Conservation (phyloP, 2,329 filamentous ascomycete genomes). For the Colletotrichum costaricense region DNA sequence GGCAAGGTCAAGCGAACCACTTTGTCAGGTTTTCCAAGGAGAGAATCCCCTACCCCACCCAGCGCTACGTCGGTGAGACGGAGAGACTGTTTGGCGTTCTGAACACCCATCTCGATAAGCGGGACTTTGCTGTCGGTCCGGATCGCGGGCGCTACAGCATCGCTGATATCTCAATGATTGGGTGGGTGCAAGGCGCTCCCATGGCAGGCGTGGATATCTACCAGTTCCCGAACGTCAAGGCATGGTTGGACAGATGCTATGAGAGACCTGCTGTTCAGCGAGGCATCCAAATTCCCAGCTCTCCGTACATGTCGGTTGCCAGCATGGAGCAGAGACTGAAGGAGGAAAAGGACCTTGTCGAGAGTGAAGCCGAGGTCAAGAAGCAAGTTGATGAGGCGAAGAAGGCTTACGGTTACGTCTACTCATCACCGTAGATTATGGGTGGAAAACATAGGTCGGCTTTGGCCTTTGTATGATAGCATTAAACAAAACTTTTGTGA, state of each 20-base stretch:
- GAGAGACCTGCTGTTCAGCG: slow-evolving; percentile 70
- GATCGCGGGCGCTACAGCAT: slow-evolving; percentile 69
- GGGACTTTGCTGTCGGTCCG: slow-evolving; percentile 66
- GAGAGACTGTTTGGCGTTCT: slow-evolving; percentile 80
- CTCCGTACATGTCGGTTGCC: slow-evolving; percentile 52
- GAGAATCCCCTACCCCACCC: slow-evolving; percentile 76
- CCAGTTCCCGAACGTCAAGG: slow-evolving; percentile 73
- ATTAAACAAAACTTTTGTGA: background rate
- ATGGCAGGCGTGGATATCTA: slow-evolving; percentile 73
- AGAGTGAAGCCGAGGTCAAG: slow-evolving; percentile 51
- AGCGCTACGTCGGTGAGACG: slow-evolving; percentile 81
- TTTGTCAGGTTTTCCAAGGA: slow-evolving; percentile 77
- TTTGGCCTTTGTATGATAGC: background rate
- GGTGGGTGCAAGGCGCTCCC: slow-evolving; percentile 69
- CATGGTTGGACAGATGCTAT: slow-evolving; percentile 73
- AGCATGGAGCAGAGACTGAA: slow-evolving; percentile 50
- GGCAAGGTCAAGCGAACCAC: slow-evolving; percentile 82
- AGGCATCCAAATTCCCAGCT: slow-evolving; percentile 70
- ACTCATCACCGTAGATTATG: slow-evolving; percentile 39
- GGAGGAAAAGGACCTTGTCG: slow-evolving; percentile 59
- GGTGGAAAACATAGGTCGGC: background rate
- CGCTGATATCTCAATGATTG: slow-evolving; percentile 78
- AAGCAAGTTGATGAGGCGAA: slow-evolving; percentile 44
- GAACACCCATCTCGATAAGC: slow-evolving; percentile 68
- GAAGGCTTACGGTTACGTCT: slow-evolving; percentile 47